These are phyloP conservation scores for Diphasiastrum complanatum DNA, from an alignment of 83 land plant species.

Conservation along the genomic window DNA sequence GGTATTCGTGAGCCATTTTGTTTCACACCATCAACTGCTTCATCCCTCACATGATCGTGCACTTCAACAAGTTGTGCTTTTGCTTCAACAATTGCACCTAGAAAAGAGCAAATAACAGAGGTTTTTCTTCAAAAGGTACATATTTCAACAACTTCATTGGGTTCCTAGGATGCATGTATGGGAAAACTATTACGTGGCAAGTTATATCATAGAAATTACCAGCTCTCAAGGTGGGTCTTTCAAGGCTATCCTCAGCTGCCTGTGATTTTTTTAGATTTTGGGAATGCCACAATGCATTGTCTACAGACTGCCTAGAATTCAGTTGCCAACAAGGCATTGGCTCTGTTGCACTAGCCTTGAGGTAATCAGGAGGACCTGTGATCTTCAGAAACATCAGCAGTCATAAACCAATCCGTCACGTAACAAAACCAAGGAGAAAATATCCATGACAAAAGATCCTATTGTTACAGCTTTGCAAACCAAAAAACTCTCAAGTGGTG, in stretches of 20 bases:
- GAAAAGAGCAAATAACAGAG: background rate
- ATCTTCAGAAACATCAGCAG: no score
- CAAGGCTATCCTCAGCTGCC: background rate
- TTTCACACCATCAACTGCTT: constrained; percentile 11
- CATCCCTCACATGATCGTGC: constrained; percentile 56
- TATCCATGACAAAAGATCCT: no score
- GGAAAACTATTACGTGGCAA: background rate
- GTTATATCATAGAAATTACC: background rate
- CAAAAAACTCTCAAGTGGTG: no score
- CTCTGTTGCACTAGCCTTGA: constrained; percentile 12
- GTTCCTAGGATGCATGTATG: background rate
- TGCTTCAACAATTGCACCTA: constrained; percentile 78
- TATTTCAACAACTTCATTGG: background rate
- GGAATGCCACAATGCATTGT: constrained; percentile 8
- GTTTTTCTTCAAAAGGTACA: background rate
- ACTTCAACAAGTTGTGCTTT: constrained; percentile 67
- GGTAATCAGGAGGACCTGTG: constrained; percentile 37
- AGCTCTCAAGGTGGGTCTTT: background rate
- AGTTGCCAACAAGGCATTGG: background rate
- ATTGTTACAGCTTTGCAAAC: no score
- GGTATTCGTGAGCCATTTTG: constrained; percentile 36
- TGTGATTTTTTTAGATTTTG: background rate
- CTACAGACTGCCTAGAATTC: background rate
- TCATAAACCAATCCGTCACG: no score
- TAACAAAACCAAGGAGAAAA: no score